A percentile compares a stretch with the other conserved stretches of the same genome.
These are phyloP conservation scores for Colletotrichum cereale DNA, from an alignment of 2,329 filamentous ascomycete species.

Conservation along the genomic window DNA sequence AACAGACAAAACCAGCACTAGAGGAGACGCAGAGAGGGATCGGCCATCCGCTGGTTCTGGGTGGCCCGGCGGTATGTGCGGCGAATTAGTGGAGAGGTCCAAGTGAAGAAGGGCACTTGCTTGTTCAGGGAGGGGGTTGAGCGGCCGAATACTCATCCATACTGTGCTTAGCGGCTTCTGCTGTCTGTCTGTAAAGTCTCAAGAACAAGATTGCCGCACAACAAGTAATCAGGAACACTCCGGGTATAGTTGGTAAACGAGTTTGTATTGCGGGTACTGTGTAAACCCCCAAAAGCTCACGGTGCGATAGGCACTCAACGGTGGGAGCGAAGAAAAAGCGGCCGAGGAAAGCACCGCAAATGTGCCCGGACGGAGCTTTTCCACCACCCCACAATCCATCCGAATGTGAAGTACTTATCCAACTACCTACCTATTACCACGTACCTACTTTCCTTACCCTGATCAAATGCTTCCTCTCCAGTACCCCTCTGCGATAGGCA, in stretches of 20 bases:
- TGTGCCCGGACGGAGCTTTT: constrained; percentile 22
- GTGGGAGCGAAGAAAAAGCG: constrained; percentile 25
- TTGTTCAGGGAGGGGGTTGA: background rate
- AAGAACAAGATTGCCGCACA: background rate
- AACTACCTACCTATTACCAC: background rate
- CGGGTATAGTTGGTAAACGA: background rate
- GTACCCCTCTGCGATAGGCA: background rate
- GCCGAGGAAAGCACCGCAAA: constrained; percentile 37
- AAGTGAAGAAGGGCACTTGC: constrained; percentile 33
- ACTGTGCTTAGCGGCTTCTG: constrained; percentile 11
- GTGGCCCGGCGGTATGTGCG: constrained; percentile 67
- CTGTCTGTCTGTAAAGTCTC: background rate
- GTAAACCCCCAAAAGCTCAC: background rate
- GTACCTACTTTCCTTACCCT: background rate
- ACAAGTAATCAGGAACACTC: too few species aligned
- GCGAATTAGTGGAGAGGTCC: constrained; percentile 67
- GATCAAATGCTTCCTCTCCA: background rate
- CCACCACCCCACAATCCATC: constrained; percentile 13
- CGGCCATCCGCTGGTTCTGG: constrained; percentile 44
- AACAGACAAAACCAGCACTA: background rate
- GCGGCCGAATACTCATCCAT: background rate
- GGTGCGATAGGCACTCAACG: background rate
- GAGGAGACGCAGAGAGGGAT: constrained; percentile 33
- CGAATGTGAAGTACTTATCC: background rate
- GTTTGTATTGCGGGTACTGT: constrained; percentile 5